Evolutionary conservation across 1,284 basidiomycete genomes (phyloP).

Genomic region (Fomitopsis palustris): DNA sequence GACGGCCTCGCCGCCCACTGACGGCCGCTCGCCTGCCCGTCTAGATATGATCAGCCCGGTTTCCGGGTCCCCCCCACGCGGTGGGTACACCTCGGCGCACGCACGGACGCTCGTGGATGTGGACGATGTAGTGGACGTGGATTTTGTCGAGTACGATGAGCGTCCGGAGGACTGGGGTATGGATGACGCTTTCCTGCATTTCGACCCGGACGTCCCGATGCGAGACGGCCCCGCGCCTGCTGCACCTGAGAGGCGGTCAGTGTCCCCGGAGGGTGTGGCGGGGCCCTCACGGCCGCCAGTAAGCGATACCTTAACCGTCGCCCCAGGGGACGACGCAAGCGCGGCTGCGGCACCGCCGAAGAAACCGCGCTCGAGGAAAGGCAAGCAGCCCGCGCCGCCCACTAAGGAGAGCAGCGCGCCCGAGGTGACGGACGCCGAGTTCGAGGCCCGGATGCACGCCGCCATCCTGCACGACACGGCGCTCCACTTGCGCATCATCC

Average conservation of each 20-base stretch:
- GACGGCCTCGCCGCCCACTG: constrained; percentile 1
- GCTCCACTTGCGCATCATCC: constrained; percentile 52
- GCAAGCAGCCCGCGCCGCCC: neutral
- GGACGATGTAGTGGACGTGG: neutral
- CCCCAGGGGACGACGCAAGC: neutral
- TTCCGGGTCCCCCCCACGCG: neutral
- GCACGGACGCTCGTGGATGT: neutral
- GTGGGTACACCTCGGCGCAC: neutral
- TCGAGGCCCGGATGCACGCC: constrained; percentile 32
- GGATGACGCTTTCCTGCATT: constrained; percentile 33
- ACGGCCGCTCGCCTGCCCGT: constrained; percentile 6
- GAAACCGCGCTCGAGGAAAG: constrained; percentile 17
- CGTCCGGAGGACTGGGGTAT: constrained; percentile 20
- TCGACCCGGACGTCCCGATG: constrained; percentile 25
- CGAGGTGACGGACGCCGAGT: constrained; percentile 32
- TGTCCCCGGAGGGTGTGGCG: neutral
- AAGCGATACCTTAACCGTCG: neutral
- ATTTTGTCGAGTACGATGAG: constrained; percentile 5
- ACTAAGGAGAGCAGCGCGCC: constrained; percentile 12
- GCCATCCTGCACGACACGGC: constrained; percentile 42
- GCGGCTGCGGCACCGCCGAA: neutral
- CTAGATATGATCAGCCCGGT: neutral
- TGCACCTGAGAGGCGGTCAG: neutral
- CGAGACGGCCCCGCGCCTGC: neutral
- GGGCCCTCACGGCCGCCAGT: neutral